Percentiles rank a stretch among this genome's conserved stretches.
These are phyloP conservation scores for Botrytis tulipae DNA, from an alignment of 2,329 filamentous ascomycete genomes.

Conservation along the genomic window DNA sequence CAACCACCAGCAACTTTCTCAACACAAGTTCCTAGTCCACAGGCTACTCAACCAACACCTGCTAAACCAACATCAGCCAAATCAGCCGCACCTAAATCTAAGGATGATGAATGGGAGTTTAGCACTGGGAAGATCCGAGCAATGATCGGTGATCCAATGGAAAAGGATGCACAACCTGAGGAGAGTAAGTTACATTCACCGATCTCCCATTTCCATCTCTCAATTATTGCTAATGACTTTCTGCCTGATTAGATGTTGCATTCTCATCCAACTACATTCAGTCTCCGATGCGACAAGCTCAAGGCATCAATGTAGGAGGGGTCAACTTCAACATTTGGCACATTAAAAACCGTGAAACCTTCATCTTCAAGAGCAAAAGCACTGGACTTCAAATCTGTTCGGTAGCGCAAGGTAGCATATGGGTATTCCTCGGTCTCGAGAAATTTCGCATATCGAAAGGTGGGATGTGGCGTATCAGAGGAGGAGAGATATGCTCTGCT, in stretches of 20 bases:
- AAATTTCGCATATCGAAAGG: conserved; percentile 26
- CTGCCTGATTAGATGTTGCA: conserved; percentile 26
- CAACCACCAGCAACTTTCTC: not conserved
- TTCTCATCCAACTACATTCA: conserved; percentile 29
- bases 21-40: not conserved
- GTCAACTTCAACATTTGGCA: conserved; percentile 24
- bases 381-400: conserved; percentile 23
- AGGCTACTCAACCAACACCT: not conserved
- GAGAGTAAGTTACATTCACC: conserved; percentile 28
- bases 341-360: not conserved
- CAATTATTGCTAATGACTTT: not conserved
- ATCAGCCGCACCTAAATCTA: not conserved
- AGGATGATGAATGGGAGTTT: conserved; percentile 28
- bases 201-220: not conserved
- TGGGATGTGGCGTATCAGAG: conserved; percentile 29
- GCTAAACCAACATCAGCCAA: not conserved
- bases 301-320: conserved; percentile 23
- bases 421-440: conserved; percentile 22
- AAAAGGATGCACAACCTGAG: conserved; percentile 25
- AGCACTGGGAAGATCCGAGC: conserved; percentile 25
- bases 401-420: conserved; percentile 26
- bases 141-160: not conserved
- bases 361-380: not conserved
- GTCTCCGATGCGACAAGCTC: not conserved
- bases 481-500: conserved; percentile 24